These are phyloP conservation scores for Omphalea diandra DNA, from an alignment of 441 rosid species.

Conservation along the genomic window DNA sequence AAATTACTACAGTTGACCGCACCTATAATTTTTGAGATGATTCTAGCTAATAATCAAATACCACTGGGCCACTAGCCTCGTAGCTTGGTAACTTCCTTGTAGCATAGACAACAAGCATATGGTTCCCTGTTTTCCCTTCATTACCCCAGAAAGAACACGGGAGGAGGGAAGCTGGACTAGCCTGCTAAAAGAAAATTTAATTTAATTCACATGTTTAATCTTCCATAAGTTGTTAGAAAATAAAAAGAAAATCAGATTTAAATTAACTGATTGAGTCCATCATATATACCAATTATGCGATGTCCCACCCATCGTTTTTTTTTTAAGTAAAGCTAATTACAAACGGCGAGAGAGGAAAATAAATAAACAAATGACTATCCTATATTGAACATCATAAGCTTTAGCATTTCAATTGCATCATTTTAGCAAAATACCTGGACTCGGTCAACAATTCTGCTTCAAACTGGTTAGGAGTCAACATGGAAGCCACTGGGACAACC, in stretches of 20 bases:
- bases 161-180: background rate
- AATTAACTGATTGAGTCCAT: background rate
- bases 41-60: background rate
- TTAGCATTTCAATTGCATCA: constrained; percentile 4
- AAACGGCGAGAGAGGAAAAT: background rate
- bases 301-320: too few relatives aligned
- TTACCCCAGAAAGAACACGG: too few relatives aligned
- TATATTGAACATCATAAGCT: constrained; percentile 5
- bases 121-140: background rate
- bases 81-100: background rate
- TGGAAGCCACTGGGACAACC: constrained; percentile 99
- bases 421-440: constrained; percentile 55
- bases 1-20: background rate
- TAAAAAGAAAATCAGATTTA: background rate
- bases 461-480: constrained; percentile 99
- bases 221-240: background rate
- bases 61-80: background rate
- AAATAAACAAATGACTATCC: background rate
- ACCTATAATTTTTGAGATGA: background rate
- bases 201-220: too few relatives aligned
- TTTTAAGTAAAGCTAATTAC: background rate
- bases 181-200: background rate
- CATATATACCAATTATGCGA: too few relatives aligned
- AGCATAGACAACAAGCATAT: background rate
- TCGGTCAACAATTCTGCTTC: constrained; percentile 94